A percentile compares a stretch with the other conserved stretches of the same genome.
Conservation (phyloP, 2,329 filamentous ascomycete species). For the Pseudogymnoascus sp. region DNA sequence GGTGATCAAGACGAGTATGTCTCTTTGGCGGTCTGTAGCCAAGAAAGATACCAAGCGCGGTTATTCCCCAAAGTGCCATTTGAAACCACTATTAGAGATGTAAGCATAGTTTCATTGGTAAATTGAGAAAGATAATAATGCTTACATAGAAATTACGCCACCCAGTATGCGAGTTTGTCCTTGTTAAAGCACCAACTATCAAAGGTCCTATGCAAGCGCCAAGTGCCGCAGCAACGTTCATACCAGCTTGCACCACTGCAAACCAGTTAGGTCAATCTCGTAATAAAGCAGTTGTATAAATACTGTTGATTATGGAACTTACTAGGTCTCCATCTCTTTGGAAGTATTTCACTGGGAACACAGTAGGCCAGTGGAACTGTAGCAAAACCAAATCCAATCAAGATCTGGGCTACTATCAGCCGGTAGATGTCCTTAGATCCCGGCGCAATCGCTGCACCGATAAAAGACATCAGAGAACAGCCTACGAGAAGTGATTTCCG, state of each 20-base stretch:
- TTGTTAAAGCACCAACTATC: conserved; percentile 11
- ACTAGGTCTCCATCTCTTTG: conserved; percentile 12
- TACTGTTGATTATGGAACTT: neutral
- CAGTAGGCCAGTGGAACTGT: conserved; percentile 12
- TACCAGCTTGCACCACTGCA: conserved; percentile 8
- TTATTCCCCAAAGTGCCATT: conserved; percentile 12
- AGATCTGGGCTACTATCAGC: conserved; percentile 12
- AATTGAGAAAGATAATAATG: neutral
- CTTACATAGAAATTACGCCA: conserved; percentile 8
- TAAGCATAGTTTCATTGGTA: neutral
- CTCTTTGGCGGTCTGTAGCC: conserved; percentile 12
- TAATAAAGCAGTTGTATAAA: neutral
- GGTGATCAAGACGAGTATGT: conserved; percentile 12
- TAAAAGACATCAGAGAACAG: conserved; percentile 10
- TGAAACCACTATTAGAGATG: conserved; percentile 4
- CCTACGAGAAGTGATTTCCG: conserved; percentile 11
- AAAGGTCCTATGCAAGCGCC: conserved; percentile 10
- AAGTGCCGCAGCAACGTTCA: conserved; percentile 10
- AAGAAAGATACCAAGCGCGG: conserved; percentile 10
- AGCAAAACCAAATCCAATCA: conserved; percentile 13
- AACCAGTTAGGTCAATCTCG: neutral
- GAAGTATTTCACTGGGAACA: conserved; percentile 12
- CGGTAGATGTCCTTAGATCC: conserved; percentile 11
- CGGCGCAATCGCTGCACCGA: conserved; percentile 12
- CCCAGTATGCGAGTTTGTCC: conserved; percentile 6